Conservation (phyloP, 2,329 filamentous ascomycete genomes). For the Fusarium zealandicum region DNA sequence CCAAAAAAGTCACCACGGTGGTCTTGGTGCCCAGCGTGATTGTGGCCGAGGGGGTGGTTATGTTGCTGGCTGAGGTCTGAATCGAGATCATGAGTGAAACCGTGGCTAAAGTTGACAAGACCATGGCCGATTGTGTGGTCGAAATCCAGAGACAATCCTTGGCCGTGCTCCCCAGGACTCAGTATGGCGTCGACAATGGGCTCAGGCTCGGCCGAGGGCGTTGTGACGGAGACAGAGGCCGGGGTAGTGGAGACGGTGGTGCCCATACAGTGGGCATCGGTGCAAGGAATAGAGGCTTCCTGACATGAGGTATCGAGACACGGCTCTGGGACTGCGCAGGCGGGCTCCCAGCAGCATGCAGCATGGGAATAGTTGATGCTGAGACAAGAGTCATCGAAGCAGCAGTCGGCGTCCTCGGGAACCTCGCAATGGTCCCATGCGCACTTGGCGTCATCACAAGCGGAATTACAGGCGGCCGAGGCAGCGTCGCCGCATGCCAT, state of each 20-base stretch:
- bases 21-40: conserved; percentile 1
- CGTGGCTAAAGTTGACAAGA: conserved; percentile 9
- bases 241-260: conserved; percentile 40
- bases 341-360: conserved; percentile 42
- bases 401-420: conserved; percentile 44
- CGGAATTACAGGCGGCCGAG: conserved; percentile 46
- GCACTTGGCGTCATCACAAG: conserved; percentile 44
- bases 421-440: conserved; percentile 45
- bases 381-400: conserved; percentile 47
- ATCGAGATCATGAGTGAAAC: conserved; percentile 9
- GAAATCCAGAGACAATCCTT: conserved; percentile 20
- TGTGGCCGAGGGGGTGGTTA: conserved; percentile 7
- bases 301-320: conserved; percentile 47
- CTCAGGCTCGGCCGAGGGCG: conserved; percentile 42
- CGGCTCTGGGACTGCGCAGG: conserved; percentile 46
- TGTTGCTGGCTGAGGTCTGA: conserved; percentile 13
- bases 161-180: conserved; percentile 25
- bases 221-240: conserved; percentile 41
- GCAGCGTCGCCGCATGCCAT: conserved; percentile 42
- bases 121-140: conserved; percentile 14
- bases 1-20: conserved; percentile 11
- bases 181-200: conserved; percentile 23
- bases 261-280: conserved; percentile 45
- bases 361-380: conserved; percentile 33
- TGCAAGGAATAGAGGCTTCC: conserved; percentile 46